Evolutionary conservation across 2,329 filamentous ascomycete species (phyloP).

Genomic region (Fusarium citri): DNA sequence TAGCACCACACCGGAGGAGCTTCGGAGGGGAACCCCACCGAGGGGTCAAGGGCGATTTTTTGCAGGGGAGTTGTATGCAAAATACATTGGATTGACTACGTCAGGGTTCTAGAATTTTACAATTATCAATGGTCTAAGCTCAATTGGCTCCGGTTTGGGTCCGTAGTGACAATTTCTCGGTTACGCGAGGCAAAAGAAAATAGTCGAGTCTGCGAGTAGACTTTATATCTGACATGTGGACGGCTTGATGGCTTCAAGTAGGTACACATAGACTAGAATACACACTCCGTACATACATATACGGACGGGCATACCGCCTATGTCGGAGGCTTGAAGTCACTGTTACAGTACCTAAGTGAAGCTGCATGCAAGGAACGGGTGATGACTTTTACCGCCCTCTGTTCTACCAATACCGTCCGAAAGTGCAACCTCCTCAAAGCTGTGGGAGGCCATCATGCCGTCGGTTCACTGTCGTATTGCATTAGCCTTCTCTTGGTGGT

Average conservation of each 20-base stretch:
- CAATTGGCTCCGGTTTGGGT: conserved; percentile 42
- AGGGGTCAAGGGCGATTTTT: conserved; percentile 36
- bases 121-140: conserved; percentile 47
- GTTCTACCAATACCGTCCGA: conserved; percentile 7
- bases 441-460: conserved; percentile 22
- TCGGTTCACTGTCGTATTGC: conserved; percentile 12
- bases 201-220: neutral
- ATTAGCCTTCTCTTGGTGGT: conserved; percentile 3
- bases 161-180: conserved; percentile 18
- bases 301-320: conserved; percentile 5
- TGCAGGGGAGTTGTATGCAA: conserved; percentile 28
- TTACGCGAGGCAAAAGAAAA: conserved; percentile 4
- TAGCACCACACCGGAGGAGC: conserved; percentile 42
- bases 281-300: neutral
- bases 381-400: conserved; percentile 21
- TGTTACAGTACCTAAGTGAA: neutral
- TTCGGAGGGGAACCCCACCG: conserved; percentile 49
- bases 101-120: conserved; percentile 43
- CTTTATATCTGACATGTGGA: neutral
- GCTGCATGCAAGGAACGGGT: conserved; percentile 29
- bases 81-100: conserved; percentile 37
- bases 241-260: neutral
- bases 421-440: conserved; percentile 19
- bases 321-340: conserved; percentile 11
- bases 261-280: too few species aligned